Conservation (phyloP, 2,329 filamentous ascomycete species). For the Colletotrichum sp. region DNA sequence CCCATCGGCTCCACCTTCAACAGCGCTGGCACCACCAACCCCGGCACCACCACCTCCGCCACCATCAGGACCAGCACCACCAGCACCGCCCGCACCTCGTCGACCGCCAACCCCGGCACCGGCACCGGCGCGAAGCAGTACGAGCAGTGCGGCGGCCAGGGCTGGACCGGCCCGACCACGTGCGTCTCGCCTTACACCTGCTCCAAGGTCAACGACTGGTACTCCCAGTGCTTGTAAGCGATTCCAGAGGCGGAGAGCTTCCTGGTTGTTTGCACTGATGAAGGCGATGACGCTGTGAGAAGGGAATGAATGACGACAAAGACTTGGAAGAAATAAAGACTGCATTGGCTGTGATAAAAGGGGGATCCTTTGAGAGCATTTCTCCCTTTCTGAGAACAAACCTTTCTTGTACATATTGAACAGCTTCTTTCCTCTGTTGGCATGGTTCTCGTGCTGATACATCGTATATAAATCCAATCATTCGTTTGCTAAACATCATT, state of each 20-base stretch:
- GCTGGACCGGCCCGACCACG: constrained; percentile 37
- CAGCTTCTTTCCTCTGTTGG: not conserved
- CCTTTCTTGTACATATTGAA: constrained; percentile 14
- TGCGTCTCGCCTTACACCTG: constrained; percentile 41
- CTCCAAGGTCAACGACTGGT: constrained; percentile 42
- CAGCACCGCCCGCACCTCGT: constrained; percentile 4
- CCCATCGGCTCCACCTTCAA: constrained; percentile 59
- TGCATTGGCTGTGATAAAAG: constrained; percentile 1
- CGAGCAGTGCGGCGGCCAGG: constrained; percentile 42
- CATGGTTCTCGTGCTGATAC: not conserved
- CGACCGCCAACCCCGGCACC: constrained; percentile 9
- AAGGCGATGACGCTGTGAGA: not conserved
- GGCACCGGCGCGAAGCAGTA: constrained; percentile 29
- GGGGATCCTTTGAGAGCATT: not conserved
- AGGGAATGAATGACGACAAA: not conserved
- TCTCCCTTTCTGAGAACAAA: not conserved
- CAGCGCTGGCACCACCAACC: not conserved
- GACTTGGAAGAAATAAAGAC: not conserved
- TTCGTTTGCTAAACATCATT: not conserved
- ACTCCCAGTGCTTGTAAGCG: constrained; percentile 45
- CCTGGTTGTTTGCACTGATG: not conserved
- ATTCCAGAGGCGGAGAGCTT: not conserved
- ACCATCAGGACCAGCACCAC: constrained; percentile 16
- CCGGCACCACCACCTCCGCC: constrained; percentile 15
- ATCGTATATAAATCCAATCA: constrained; percentile 19